Evolutionary conservation across 2,329 filamentous ascomycete genomes (phyloP), one percentile per base, ranked within the genome.

Genomic region (Xylaria sp.): DNA sequence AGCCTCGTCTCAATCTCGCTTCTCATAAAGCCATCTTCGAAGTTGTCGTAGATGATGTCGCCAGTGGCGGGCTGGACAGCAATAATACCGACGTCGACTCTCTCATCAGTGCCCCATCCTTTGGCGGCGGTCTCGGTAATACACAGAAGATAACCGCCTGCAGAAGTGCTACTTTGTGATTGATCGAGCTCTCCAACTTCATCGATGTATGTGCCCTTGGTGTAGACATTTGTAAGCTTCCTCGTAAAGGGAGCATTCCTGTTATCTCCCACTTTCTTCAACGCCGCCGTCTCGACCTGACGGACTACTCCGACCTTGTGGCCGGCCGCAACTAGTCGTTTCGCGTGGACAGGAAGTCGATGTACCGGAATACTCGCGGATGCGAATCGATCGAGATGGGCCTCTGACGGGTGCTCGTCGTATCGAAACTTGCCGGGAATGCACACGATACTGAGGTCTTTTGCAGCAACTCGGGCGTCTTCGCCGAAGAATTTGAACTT

Each of bases 401-500:
- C 93, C 82, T 99, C 96, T 0, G 94, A 98, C 0, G 91, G 88
- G 78, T 97, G 93, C 78, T 98, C 95, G 77, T 99, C 95, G 76
- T 94, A 99, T 76, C 95, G 88, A 79, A 95, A 89, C 77, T 98
- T 98, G 42, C 96, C 96, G 0, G 96, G 95, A 74, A 99, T 98
- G 79, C 96, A 99, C 47, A 99, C 92, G 73, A 99, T 98, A 68
- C 93, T 92, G 57, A 99, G 85, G 78, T 95, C 93, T 79, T 95
- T 97, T 12, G 94, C 93, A 4, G 95, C 96, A 62, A 89, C 88
- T 61, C 94, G 88, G 8, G 96, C 96, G 82, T 99, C 96, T 76
- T 98, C 95, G 11, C 96, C 96, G 77, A 97, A 97, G 82, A 99
- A 97, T 39, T 92, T 90, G 81, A 97, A 99, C 79, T 99, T 99